These are phyloP conservation scores for Globisporangium solare DNA, from an alignment of 352 stramenopile genomes.

Conservation along the genomic window DNA sequence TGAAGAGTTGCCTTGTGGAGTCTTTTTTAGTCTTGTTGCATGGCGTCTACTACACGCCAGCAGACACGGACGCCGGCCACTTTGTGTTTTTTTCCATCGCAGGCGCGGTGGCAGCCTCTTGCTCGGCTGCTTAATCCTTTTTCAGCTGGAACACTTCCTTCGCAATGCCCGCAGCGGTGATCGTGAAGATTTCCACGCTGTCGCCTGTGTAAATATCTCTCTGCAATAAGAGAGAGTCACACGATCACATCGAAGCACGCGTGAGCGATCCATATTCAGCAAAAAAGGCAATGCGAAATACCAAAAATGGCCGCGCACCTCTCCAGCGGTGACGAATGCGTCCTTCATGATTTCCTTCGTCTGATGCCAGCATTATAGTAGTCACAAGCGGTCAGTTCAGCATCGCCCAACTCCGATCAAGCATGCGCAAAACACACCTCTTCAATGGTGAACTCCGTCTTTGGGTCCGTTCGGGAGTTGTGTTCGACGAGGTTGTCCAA, in stretches of 20 bases:
- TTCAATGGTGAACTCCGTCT: conserved; percentile 85
- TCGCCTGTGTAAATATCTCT: conserved; percentile 99
- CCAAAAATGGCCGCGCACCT: conserved; percentile 40
- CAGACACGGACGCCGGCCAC: neutral
- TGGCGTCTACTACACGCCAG: too few relatives aligned
- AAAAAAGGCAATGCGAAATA: neutral
- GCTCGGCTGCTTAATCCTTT: conserved; percentile 82
- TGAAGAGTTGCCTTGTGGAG: too few relatives aligned
- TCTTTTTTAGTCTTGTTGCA: too few relatives aligned
- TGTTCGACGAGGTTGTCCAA: conserved; percentile 97
- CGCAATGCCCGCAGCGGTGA: conserved; percentile 90
- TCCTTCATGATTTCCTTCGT: conserved; percentile 99
- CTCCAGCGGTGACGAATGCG: conserved; percentile 96
- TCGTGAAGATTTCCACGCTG: conserved; percentile 96
- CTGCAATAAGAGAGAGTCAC: conserved; percentile 14
- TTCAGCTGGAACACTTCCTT: conserved; percentile 94
- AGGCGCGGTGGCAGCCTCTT: neutral
- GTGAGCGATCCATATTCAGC: conserved; percentile 4
- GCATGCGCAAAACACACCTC: conserved; percentile 45
- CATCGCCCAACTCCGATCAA: neutral
- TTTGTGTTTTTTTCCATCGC: neutral
- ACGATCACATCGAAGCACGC: conserved; percentile 3
- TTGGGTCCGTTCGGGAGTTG: conserved; percentile 88
- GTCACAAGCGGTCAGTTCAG: neutral
- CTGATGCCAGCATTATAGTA: conserved; percentile 12